Evolutionary conservation across 371 early-diverging fungal genomes (phyloP).

Genomic region (Mucor piriformis): DNA sequence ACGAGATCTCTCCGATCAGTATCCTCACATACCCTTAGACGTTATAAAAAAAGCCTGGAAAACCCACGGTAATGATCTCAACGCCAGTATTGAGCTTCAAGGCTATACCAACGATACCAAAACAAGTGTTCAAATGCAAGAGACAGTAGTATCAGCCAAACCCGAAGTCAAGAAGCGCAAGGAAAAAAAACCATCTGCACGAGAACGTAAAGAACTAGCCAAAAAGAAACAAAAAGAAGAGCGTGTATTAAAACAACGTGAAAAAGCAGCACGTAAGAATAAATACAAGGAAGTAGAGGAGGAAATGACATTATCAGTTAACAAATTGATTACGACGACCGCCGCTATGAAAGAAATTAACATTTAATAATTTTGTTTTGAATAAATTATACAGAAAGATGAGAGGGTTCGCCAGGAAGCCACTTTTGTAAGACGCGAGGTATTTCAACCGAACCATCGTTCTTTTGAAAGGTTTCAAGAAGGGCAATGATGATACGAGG

Average conservation of each 20-base stretch:
- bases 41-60: too few species aligned
- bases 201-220: constrained; percentile 33
- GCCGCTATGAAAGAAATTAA: constrained; percentile 33
- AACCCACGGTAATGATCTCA: too few species aligned
- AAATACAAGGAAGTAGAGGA: constrained; percentile 8
- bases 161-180: neutral
- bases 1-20: too few species aligned
- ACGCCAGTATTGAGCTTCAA: neutral
- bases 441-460: constrained; percentile 71
- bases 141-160: neutral
- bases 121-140: neutral
- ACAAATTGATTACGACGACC: too few species aligned
- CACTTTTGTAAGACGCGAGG: constrained; percentile 78
- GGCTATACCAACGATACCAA: neutral
- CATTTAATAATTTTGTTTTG: constrained; percentile 16
- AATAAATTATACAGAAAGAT: neutral
- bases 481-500: constrained; percentile 89
- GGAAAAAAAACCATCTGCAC: constrained; percentile 26
- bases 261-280: constrained; percentile 15
- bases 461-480: constrained; percentile 79
- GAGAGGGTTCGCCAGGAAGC: constrained; percentile 54
- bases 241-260: constrained; percentile 21
- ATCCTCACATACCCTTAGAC: too few species aligned
- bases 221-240: constrained; percentile 37
- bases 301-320: too few species aligned